These are phyloP conservation scores for Beauveria sp. DNA, from an alignment of 2,329 filamentous ascomycete species.

Conservation along the genomic window DNA sequence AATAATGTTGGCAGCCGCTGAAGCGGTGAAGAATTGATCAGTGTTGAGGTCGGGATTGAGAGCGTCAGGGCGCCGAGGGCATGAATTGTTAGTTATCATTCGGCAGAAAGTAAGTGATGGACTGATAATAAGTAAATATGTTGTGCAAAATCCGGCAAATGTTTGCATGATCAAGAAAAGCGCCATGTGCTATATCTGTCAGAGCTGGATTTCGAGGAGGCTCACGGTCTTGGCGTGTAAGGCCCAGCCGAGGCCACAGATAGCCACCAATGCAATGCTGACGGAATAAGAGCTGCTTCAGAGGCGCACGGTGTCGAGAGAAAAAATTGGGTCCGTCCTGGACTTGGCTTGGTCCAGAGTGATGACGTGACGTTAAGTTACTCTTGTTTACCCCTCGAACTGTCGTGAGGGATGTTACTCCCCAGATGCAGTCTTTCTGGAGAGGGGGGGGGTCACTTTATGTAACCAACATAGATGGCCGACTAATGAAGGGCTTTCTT, in stretches of 20 bases:
- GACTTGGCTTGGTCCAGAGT: not conserved
- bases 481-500: not conserved
- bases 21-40: too few relatives aligned
- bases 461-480: too few relatives aligned
- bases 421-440: too few relatives aligned
- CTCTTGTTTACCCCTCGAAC: too few relatives aligned
- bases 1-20: too few relatives aligned
- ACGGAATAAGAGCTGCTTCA: not conserved
- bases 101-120: not conserved
- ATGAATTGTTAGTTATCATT: not conserved
- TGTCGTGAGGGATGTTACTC: too few relatives aligned
- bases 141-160: not conserved
- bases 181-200: not conserved
- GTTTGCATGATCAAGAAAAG: not conserved
- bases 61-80: constrained; percentile 6
- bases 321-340: not conserved
- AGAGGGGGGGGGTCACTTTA: too few relatives aligned
- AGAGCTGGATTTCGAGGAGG: not conserved
- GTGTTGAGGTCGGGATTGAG: constrained; percentile 14
- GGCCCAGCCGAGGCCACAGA: not conserved
- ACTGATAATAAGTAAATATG: not conserved
- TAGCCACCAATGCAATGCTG: not conserved
- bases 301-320: not conserved
- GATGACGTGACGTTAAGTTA: not conserved
- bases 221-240: not conserved